phyloP scores from a whole-genome alignment of 768 basidiomycete species.

The Gloeostereum incarnatum region DNA sequence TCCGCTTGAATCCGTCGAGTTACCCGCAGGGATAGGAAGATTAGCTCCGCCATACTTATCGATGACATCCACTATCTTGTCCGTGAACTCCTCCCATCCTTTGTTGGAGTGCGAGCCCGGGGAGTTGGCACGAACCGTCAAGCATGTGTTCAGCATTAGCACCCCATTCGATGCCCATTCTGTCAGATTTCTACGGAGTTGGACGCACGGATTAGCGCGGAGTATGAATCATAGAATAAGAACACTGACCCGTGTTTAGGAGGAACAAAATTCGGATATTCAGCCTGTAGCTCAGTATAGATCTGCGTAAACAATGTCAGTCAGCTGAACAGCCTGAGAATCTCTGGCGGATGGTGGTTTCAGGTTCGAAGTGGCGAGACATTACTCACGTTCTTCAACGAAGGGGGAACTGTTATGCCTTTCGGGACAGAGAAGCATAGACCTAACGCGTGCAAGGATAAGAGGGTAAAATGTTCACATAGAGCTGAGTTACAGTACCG shows the following conservation, averaged over 20 bases:
- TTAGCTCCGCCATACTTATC: slow-evolving; percentile 71
- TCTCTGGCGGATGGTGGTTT: too few species aligned
- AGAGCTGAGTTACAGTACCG: slow-evolving; percentile 34
- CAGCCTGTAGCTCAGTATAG: slow-evolving; percentile 77
- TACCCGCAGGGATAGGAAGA: slow-evolving; percentile 28
- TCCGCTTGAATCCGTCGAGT: slow-evolving; percentile 31
- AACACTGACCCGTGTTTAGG: slow-evolving; percentile 76
- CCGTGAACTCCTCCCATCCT: slow-evolving; percentile 92
- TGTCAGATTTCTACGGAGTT: slow-evolving; percentile 48
- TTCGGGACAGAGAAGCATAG: slow-evolving; percentile 85
- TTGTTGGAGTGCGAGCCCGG: slow-evolving; percentile 77
- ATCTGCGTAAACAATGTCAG: slow-evolving; percentile 40
- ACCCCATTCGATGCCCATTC: slow-evolving; percentile 83
- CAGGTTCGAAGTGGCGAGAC: neutral
- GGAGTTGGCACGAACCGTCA: slow-evolving; percentile 71
- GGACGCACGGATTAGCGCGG: slow-evolving; percentile 2
- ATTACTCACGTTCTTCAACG: slow-evolving; percentile 63
- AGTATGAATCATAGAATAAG: slow-evolving; percentile 2
- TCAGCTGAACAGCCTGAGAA: neutral
- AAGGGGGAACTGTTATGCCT: slow-evolving; percentile 71
- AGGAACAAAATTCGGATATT: slow-evolving; percentile 69
- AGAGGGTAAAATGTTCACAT: neutral
- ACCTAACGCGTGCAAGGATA: slow-evolving; percentile 29
- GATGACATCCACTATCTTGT: slow-evolving; percentile 66
- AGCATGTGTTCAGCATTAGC: slow-evolving; percentile 83